Evolutionary conservation across 768 basidiomycete species (phyloP), one percentile per base, ranked within the genome.

Genomic region (Aureoboletus auriporus): DNA sequence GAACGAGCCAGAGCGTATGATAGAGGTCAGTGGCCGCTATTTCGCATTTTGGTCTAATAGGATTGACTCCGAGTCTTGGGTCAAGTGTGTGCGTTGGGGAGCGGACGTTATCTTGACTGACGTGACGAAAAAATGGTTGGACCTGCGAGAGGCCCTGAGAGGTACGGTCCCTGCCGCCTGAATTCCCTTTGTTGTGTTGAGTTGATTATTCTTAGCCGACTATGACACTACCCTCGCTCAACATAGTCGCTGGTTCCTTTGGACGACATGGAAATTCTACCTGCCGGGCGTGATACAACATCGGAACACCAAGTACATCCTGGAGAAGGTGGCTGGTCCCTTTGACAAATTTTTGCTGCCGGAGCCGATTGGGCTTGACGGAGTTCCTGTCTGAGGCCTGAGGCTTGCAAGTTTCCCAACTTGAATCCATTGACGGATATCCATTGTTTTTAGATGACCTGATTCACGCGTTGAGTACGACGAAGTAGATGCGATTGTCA

Each of bases 1-100:
- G 26, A 99, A 99, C 61, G 77, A 84, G 39, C 83, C 83, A 9
- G 82, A 81, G 46, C 83, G 92, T 61, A 92, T 93, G 90, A 87
- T 90, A 78, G 89, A 93, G 81, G 89, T 84, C 27, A 37, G 80
- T 66, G 6, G 28, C 43, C 42, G 26, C 26, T 29, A 20, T 39
- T 20, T 46, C 17, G 8, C 42, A 8, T 11, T 23, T 33, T 27
- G 14, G 29, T 44, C 26, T 10, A 28, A 17, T 20, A 2, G 47
- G 30, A 33, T 51, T 46, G 14, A 50, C 45, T 50, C 28, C 12
- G 37, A 43, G 30, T 46, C 36, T 30, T 13, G 37, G 45, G 30
- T 46, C 35, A 40, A 89, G 86, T 86, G 84, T 37, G 86, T 83
- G 20, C 72, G 85, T 52, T 92, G 90, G 89, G 84, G 76, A 48